A percentile compares a stretch with the other conserved stretches of the same genome.
phyloP scores from a whole-genome alignment of 208 protist genomes.

The Acanthamoeba lenticulata region DNA sequence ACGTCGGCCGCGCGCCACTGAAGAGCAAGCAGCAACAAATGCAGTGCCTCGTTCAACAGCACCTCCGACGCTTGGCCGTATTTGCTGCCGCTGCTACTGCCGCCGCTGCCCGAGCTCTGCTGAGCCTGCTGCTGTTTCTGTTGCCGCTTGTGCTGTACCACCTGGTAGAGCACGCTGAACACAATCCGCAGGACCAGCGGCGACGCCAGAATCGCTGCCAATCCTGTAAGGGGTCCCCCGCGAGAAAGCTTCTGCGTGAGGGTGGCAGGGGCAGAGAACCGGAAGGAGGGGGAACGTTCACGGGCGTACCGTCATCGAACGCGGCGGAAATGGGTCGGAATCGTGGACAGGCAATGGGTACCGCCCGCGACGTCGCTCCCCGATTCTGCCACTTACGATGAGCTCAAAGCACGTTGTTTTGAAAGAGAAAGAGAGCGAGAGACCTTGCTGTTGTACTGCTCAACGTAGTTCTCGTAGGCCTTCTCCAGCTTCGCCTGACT shows the following conservation, averaged over 20 bases:
- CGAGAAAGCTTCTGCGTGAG: neutral
- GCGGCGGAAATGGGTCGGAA: neutral
- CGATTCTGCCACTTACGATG: neutral
- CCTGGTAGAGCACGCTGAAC: conserved; percentile 26
- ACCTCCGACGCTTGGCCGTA: neutral
- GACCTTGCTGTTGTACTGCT: conserved; percentile 53
- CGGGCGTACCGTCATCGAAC: neutral
- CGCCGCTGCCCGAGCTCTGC: neutral
- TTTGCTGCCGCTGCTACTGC: neutral
- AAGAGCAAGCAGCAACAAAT: neutral
- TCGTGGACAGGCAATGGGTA: neutral
- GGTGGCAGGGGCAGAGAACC: neutral
- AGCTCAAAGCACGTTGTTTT: neutral
- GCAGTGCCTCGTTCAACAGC: conserved; percentile 24
- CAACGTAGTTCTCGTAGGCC: conserved; percentile 34
- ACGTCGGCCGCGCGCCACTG: neutral
- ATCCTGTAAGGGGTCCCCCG: neutral
- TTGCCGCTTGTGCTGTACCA: neutral
- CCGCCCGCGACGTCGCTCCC: neutral
- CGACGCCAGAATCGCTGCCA: neutral
- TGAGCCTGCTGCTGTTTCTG: neutral
- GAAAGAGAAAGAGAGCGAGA: neutral
- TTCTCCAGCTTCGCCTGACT: neutral
- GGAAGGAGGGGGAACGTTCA: neutral
- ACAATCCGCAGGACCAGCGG: neutral